Conservation (phyloP, 73 alveolate species). For the Uronychia setigera region DNA sequence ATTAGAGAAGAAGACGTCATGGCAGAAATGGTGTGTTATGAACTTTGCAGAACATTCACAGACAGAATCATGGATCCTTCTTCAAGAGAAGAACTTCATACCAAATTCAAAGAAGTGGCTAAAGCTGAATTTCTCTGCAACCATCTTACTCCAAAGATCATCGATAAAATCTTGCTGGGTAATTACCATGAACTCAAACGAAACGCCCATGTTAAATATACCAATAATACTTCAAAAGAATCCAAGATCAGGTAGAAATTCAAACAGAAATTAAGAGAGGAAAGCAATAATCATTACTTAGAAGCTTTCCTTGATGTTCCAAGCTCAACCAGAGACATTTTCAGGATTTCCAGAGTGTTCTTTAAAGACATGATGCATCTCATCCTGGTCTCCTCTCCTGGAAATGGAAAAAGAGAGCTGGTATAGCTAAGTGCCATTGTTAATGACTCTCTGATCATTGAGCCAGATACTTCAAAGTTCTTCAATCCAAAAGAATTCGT, state of each 20-base stretch:
- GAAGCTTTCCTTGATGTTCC: conserved; percentile 59
- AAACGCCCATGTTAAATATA: conserved; percentile 34
- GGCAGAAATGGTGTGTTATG: conserved; percentile 53
- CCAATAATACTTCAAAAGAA: conserved; percentile 7
- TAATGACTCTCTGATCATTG: conserved; percentile 50
- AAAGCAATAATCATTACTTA: conserved; percentile 35
- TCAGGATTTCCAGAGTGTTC: conserved; percentile 52
- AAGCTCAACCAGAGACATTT: conserved; percentile 41
- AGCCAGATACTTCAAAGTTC: conserved; percentile 23
- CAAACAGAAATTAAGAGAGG: conserved; percentile 38
- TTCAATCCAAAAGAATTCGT: conserved; percentile 33
- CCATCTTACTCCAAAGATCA: conserved; percentile 23
- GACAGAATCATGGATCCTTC: conserved; percentile 51
- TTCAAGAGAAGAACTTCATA: neutral
- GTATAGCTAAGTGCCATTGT: conserved; percentile 28
- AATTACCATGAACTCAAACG: conserved; percentile 46
- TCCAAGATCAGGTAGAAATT: conserved; percentile 7
- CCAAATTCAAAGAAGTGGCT: conserved; percentile 43
- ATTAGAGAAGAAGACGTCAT: conserved; percentile 55
- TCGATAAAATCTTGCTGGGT: conserved; percentile 35
- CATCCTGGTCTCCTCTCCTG: conserved; percentile 30
- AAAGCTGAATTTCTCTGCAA: conserved; percentile 33
- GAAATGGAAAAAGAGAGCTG: conserved; percentile 44
- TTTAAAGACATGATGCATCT: conserved; percentile 40
- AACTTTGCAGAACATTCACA: conserved; percentile 33